Percentiles rank a stretch among this genome's conserved stretches.
phyloP scores from a whole-genome alignment of 202 grass and related monocot species.

The Thinopyrum obtusiflorum region DNA sequence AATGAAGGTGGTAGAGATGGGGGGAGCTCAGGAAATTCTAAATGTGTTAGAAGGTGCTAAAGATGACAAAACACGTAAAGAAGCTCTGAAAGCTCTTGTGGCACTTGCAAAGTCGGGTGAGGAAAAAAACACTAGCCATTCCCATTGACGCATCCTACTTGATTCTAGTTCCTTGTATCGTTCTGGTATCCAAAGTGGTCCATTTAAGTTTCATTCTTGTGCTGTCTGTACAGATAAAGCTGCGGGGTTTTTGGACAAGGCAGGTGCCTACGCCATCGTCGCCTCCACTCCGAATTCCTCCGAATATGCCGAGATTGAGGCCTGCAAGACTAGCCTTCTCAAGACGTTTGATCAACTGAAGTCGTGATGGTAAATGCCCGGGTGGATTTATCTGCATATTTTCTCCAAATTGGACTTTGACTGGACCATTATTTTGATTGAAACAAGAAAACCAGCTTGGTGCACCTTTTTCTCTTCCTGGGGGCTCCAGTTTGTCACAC shows the following conservation, averaged over 20 bases:
- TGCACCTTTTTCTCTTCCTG: neutral
- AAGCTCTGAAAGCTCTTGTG: constrained; percentile 73
- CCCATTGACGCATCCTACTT: neutral
- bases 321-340: constrained; percentile 58
- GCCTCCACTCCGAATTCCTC: constrained; percentile 51
- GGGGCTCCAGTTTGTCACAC: neutral
- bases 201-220: neutral
- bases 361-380: constrained; percentile 18
- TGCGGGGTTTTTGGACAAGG: constrained; percentile 60
- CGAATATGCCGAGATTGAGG: constrained; percentile 68
- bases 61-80: constrained; percentile 91
- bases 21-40: constrained; percentile 83
- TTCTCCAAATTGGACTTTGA: neutral
- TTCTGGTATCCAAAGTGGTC: neutral
- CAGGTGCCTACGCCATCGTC: constrained; percentile 61
- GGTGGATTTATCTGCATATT: neutral
- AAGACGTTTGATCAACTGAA: constrained; percentile 57
- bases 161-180: neutral
- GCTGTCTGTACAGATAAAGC: constrained; percentile 69
- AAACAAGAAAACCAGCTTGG: neutral
- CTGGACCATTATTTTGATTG: neutral
- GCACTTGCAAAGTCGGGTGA: constrained; percentile 75
- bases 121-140: constrained; percentile 9
- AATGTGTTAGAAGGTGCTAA: constrained; percentile 71
- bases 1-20: constrained; percentile 93